A percentile compares a stretch with the other conserved stretches of the same genome.
These are phyloP conservation scores for Ailanthus altissimus DNA, from an alignment of 345 rosid species.

Conservation along the genomic window DNA sequence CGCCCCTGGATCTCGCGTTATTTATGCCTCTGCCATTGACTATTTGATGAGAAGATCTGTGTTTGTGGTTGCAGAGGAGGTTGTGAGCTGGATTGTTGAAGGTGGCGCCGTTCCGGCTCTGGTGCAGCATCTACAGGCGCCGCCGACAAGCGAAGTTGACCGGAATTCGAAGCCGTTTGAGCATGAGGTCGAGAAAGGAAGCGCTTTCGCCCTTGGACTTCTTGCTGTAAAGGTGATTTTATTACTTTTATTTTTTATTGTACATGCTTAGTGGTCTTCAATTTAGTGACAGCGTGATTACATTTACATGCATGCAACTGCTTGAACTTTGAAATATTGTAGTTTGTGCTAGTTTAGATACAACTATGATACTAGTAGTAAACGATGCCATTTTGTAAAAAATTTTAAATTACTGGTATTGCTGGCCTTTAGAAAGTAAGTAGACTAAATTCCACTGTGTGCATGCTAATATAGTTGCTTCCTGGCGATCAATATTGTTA, in stretches of 20 bases:
- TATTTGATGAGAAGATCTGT: constrained; percentile 5
- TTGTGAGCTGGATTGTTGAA: constrained; percentile 92
- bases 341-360: neutral
- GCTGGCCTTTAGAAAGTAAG: neutral
- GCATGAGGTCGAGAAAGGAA: constrained; percentile 98
- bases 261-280: constrained; percentile 5
- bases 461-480: neutral
- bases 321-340: neutral
- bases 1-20: constrained; percentile 32
- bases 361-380: neutral
- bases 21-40: constrained; percentile 21
- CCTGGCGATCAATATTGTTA: neutral
- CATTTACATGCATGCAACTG: neutral
- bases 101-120: constrained; percentile 95
- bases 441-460: constrained; percentile 2
- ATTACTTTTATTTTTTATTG: neutral
- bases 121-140: constrained; percentile 86
- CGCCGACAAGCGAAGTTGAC: constrained; percentile 60
- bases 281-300: neutral
- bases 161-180: constrained; percentile 63
- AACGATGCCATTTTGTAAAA: neutral
- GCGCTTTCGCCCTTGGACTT: constrained; percentile 95
- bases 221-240: constrained; percentile 85
- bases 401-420: neutral
- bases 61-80: constrained; percentile 66